A percentile compares a stretch with the other conserved stretches of the same genome.
Conservation (phyloP, 2,329 filamentous ascomycete species). For the Colletotrichum limetticola region DNA sequence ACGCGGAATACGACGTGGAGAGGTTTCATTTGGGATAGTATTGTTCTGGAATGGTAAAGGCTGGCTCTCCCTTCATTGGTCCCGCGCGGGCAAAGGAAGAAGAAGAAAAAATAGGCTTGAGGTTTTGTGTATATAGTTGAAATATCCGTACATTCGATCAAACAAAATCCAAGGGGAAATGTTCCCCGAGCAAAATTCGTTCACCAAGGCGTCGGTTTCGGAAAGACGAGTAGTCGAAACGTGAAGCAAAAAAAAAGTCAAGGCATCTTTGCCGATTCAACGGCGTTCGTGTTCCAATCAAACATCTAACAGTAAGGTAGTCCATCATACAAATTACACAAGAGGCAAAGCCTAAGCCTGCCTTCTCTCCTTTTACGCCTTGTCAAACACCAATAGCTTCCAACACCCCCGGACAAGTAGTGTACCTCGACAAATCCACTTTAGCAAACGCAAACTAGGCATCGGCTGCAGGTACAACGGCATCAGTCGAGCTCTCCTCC, state of each 20-base stretch:
- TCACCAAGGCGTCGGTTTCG: not conserved
- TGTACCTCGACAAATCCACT: too few species aligned
- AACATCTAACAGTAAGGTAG: not conserved
- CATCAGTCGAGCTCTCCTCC: not conserved
- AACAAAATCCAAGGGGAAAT: not conserved
- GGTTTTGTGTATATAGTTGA: not conserved
- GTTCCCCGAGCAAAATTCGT: not conserved
- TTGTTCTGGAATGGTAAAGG: slow-evolving; percentile 41
- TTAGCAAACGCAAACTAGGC: slow-evolving; percentile 5
- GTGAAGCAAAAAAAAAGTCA: not conserved
- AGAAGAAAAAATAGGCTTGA: not conserved
- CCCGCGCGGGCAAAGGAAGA: not conserved
- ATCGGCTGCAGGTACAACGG: slow-evolving; percentile 2
- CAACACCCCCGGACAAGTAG: not conserved
- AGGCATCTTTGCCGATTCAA: not conserved
- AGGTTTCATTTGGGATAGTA: slow-evolving; percentile 43
- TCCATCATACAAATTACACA: slow-evolving; percentile 2
- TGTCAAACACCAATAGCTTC: not conserved
- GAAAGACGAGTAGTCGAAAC: not conserved
- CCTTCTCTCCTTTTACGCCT: not conserved
- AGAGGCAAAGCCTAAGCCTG: not conserved
- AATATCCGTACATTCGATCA: not conserved
- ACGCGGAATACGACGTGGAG: slow-evolving; percentile 42
- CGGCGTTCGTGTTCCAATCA: not conserved
- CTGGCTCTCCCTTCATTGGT: not conserved